These are phyloP conservation scores for Penicillium sp. DNA, from an alignment of 2,329 filamentous ascomycete genomes.

Conservation along the genomic window DNA sequence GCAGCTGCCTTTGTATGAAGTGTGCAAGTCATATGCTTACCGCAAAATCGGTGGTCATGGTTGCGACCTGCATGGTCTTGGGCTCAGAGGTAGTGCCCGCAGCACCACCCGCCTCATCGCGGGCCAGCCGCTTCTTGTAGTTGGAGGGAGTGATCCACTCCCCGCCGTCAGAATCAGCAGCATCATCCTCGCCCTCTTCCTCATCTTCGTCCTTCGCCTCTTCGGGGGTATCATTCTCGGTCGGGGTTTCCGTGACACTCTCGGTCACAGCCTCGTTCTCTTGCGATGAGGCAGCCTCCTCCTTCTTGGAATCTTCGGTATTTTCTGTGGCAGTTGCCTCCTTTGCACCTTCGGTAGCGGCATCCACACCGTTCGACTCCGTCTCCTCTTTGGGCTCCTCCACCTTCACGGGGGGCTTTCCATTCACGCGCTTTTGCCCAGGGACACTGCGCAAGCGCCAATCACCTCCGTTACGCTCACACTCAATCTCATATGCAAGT, in stretches of 20 bases:
- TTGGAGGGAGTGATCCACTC: slow-evolving; percentile 96
- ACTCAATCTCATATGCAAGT: slow-evolving; percentile 89
- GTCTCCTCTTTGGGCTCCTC: slow-evolving; percentile 30
- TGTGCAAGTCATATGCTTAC: slow-evolving; percentile 50
- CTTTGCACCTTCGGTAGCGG: slow-evolving; percentile 28
- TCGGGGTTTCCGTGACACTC: slow-evolving; percentile 18
- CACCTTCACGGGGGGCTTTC: slow-evolving; percentile 54
- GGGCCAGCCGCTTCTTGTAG: slow-evolving; percentile 74
- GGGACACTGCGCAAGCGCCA: slow-evolving; percentile 77
- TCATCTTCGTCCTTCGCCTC: slow-evolving; percentile 26
- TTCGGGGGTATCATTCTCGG: slow-evolving; percentile 22
- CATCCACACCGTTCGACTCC: slow-evolving; percentile 27
- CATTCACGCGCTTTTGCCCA: slow-evolving; percentile 73
- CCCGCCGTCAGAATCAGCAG: slow-evolving; percentile 51
- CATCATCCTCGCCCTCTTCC: slow-evolving; percentile 30
- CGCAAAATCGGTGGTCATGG: slow-evolving; percentile 90
- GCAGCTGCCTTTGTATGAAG: not conserved
- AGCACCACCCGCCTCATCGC: slow-evolving; percentile 52
- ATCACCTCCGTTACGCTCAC: slow-evolving; percentile 82
- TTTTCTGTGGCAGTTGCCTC: slow-evolving; percentile 25
- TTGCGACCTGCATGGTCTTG: slow-evolving; percentile 74
- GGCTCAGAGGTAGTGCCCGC: slow-evolving; percentile 51
- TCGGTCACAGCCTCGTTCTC: slow-evolving; percentile 10
- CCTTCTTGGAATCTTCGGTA: slow-evolving; percentile 23
- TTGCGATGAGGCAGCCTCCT: slow-evolving; percentile 14